Base-by-base conservation (phyloP, 208 protist species). In the Leishmania arabica region DNA sequence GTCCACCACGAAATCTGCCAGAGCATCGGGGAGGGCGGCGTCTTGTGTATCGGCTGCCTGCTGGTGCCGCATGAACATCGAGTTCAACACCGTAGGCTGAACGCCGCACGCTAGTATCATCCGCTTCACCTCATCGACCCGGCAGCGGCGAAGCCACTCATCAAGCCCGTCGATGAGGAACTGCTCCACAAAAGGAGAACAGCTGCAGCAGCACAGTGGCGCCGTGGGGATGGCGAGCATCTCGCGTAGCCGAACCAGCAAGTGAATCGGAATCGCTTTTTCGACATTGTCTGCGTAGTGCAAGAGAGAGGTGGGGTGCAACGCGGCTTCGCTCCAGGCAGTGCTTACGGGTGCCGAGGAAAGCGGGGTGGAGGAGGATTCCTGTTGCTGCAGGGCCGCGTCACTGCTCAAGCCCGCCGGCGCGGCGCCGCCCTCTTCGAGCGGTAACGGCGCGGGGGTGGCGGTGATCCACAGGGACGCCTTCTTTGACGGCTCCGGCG, bases 1-100 rank as follows among this genome's bases (percentile, higher is more conserved):
- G 80, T 98, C 95, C 24, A 96, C 86, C 7, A 98, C 87, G 78
- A 98, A 98, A 86, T 96, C 93, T 31, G 86, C 79, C 11, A 96
- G 45, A 40, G 89, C 80, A 78, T 90, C 64, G 3, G 88, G 88
- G 37, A 89, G 31, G 2, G 45, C 27, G 21, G 74, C 17, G 66
- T 13, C 2, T 49, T 58, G 34, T 3, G 37, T n/a, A 7, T 19
- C 51, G 27, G 47, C 9, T 5, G 49, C 31, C 42, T 42, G 42
- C 51, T 42, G 40, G 54, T 90, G 78, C 7, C 69, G 82, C 47
- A 74, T 80, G 53, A 84, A 88, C n/a, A 87, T 88, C 17, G 83
- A 60, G 47, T 85, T 86, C 37, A 92, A 75, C 58, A 96, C 83
- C 19, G 77, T 71, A 5, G 94, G 92, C 75, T 92, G 87, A 40